phyloP scores from a whole-genome alignment of 2,329 filamentous ascomycete genomes.

The Hymenoscyphus scutula region DNA sequence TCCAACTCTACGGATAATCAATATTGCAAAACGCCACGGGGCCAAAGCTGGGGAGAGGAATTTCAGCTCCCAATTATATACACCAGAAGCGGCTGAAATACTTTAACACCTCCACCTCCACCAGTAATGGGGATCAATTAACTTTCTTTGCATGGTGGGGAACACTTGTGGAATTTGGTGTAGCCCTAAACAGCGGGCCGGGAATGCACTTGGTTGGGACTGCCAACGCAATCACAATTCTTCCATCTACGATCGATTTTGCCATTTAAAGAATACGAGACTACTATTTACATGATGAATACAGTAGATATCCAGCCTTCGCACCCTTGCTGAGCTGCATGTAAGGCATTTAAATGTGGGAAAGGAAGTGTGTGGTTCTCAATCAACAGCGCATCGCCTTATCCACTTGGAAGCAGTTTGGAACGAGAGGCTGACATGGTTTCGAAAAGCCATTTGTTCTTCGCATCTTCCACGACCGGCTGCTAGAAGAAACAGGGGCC shows the following conservation, averaged over 20 bases:
- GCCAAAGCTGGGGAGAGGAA: slow-evolving; percentile 10
- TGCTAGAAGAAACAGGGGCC: slow-evolving; percentile 1
- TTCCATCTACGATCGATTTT: neutral
- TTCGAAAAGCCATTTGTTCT: slow-evolving; percentile 9
- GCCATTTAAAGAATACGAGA: neutral
- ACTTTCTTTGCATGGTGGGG: neutral
- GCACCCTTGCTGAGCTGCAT: neutral
- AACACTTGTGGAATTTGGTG: neutral
- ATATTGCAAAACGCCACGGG: slow-evolving; percentile 12
- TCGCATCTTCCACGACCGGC: slow-evolving; percentile 12
- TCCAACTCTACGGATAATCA: slow-evolving; percentile 10
- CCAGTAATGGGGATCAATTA: neutral
- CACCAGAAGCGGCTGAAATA: neutral
- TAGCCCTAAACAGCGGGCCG: slow-evolving; percentile 2
- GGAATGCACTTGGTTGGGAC: neutral
- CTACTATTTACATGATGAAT: neutral
- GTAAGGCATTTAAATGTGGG: neutral
- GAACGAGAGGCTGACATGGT: slow-evolving; percentile 5
- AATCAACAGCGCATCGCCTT: neutral
- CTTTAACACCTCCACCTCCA: neutral
- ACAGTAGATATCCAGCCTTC: neutral
- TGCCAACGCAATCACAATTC: neutral
- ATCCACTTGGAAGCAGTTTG: slow-evolving; percentile 5
- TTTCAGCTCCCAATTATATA: slow-evolving; percentile 10
- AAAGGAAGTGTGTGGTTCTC: neutral